These are phyloP conservation scores for Didymella pinodella DNA, from an alignment of 2,329 filamentous ascomycete genomes.

Conservation along the genomic window DNA sequence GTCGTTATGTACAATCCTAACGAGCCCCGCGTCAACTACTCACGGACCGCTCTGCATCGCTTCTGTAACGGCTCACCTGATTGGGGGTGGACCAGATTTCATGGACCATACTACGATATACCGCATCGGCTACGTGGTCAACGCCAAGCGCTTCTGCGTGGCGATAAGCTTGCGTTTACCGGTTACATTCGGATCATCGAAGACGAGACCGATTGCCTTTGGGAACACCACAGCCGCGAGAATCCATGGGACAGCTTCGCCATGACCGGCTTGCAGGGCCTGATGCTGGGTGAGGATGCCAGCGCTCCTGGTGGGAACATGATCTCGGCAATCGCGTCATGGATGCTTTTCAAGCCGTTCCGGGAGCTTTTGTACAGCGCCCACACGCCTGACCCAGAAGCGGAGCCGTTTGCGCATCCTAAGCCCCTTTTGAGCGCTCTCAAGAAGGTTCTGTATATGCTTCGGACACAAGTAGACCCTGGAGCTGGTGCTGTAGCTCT, in stretches of 20 bases:
- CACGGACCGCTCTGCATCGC: conserved; percentile 65
- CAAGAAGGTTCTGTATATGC: conserved; percentile 60
- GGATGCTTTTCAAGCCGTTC: conserved; percentile 67
- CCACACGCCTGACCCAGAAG: conserved; percentile 56
- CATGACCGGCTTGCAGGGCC: conserved; percentile 65
- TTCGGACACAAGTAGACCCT: conserved; percentile 55
- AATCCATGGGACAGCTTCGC: conserved; percentile 65
- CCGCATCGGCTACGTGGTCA: conserved; percentile 64
- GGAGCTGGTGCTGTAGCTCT: conserved; percentile 45
- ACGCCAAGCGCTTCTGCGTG: conserved; percentile 65
- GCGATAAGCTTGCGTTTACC: conserved; percentile 69
- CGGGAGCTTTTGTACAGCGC: conserved; percentile 62
- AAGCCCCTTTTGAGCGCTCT: conserved; percentile 61
- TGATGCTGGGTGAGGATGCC: conserved; percentile 44
- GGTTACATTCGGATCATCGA: conserved; percentile 68
- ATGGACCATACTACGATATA: conserved; percentile 66
- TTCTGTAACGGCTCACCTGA: conserved; percentile 66
- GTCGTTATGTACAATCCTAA: conserved; percentile 70
- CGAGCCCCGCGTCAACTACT: conserved; percentile 66
- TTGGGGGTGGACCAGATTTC: conserved; percentile 71
- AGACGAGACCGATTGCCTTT: conserved; percentile 67
- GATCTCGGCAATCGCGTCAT: conserved; percentile 65
- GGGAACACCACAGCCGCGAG: conserved; percentile 65
- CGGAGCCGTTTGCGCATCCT: conserved; percentile 56
- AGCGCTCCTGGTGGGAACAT: conserved; percentile 51